A percentile compares a stretch with the other conserved stretches of the same genome.
phyloP scores from a whole-genome alignment of 495 filamentous ascomycete species.

The Xylaria telfairii region DNA sequence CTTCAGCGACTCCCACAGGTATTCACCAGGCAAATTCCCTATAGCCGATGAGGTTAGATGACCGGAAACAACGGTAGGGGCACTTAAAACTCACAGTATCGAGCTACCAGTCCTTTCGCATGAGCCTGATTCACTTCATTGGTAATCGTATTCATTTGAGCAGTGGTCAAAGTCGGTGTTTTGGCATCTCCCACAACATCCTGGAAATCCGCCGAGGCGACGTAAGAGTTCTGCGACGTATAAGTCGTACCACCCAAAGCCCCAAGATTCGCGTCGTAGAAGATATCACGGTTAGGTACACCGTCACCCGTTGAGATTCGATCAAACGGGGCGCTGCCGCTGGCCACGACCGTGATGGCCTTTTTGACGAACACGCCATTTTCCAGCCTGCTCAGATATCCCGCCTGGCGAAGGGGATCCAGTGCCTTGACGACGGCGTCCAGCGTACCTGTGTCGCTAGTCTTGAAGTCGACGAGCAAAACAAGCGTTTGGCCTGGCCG shows the following conservation, averaged over 20 bases:
- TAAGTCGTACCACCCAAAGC: conserved; percentile 41
- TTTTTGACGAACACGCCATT: conserved; percentile 55
- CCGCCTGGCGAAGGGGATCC: conserved; percentile 62
- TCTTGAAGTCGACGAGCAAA: conserved; percentile 74
- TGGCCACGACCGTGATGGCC: conserved; percentile 73
- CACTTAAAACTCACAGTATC: conserved; percentile 69
- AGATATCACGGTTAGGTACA: conserved; percentile 59
- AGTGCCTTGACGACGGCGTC: conserved; percentile 62
- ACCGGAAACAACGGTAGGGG: conserved; percentile 39
- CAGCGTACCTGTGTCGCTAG: conserved; percentile 48
- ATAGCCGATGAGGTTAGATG: neutral
- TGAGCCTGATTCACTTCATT: conserved; percentile 68
- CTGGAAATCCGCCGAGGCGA: conserved; percentile 56
- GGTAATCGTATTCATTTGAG: conserved; percentile 62
- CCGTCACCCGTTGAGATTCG: conserved; percentile 46
- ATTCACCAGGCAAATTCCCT: conserved; percentile 63
- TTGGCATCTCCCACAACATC: conserved; percentile 38
- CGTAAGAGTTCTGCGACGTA: conserved; percentile 51
- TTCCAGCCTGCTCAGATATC: conserved; percentile 62
- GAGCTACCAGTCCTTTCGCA: conserved; percentile 65
- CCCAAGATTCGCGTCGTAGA: conserved; percentile 64
- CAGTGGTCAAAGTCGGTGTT: conserved; percentile 39
- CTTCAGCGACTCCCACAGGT: conserved; percentile 70
- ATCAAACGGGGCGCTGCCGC: conserved; percentile 72
- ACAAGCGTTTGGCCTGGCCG: conserved; percentile 61